These are phyloP conservation scores for Cordyceps javanica DNA, from an alignment of 2,329 filamentous ascomycete species.

Conservation along the genomic window DNA sequence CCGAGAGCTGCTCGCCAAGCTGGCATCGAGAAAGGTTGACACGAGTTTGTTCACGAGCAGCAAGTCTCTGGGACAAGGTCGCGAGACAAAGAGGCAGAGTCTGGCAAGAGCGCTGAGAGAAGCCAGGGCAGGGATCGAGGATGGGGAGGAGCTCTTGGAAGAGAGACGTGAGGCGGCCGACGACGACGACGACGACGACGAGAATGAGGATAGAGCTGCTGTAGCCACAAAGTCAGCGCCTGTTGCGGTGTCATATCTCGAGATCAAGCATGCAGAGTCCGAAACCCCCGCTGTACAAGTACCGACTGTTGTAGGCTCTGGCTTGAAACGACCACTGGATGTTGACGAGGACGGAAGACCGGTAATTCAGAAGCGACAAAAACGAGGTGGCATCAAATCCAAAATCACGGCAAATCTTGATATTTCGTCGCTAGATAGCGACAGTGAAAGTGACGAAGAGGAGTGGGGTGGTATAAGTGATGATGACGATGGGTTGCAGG, in stretches of 20 bases:
- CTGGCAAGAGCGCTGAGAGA: conserved; percentile 59
- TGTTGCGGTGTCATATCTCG: conserved; percentile 10
- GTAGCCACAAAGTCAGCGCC: conserved; percentile 10
- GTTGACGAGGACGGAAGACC: conserved; percentile 73
- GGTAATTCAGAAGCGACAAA: conserved; percentile 76
- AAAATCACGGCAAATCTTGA: conserved; percentile 43
- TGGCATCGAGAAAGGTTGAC: conserved; percentile 74
- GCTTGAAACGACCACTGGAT: conserved; percentile 81
- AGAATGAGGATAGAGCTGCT: conserved; percentile 20
- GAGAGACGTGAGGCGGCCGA: conserved; percentile 24
- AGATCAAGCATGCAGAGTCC: background rate
- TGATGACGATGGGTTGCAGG: conserved; percentile 30
- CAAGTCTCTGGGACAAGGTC: conserved; percentile 65
- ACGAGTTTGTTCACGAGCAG: conserved; percentile 75
- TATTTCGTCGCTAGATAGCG: conserved; percentile 31
- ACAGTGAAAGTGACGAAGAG: conserved; percentile 27
- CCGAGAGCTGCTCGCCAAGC: conserved; percentile 72
- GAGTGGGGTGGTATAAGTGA: conserved; percentile 59
- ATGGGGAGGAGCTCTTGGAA: conserved; percentile 49
- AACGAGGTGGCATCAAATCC: conserved; percentile 55
- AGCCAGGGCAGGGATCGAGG: conserved; percentile 55
- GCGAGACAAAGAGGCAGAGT: conserved; percentile 66
- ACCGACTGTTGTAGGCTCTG: conserved; percentile 53
- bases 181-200: conserved; percentile 24
- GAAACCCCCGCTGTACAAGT: conserved; percentile 9